Evolutionary conservation across 352 stramenopile genomes (phyloP).

Genomic region (Poterioochromonas sp.): DNA sequence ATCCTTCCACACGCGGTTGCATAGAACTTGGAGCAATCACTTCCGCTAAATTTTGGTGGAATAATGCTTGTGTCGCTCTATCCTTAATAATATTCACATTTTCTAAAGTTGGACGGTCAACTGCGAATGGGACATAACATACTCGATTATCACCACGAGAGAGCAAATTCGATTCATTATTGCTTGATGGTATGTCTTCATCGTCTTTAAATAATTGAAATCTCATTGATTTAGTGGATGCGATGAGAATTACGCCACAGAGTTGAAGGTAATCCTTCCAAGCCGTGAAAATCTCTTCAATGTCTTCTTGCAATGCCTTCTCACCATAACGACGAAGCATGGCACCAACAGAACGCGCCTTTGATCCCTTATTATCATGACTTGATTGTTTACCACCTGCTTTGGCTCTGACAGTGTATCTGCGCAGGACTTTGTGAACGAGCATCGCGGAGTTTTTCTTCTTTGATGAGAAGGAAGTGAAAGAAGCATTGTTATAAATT

Average conservation of each 20-base stretch:
- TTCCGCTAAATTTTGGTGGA: too few relatives aligned
- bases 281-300: conserved; percentile 36
- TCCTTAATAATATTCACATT: conserved; percentile 37
- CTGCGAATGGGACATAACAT: conserved; percentile 37
- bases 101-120: conserved; percentile 44
- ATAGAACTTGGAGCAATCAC: conserved; percentile 32
- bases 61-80: too few relatives aligned
- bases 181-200: conserved; percentile 29
- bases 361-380: conserved; percentile 39
- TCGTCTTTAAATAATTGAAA: conserved; percentile 37
- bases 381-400: conserved; percentile 42
- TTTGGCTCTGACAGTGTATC: conserved; percentile 46
- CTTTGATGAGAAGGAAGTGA: too few relatives aligned
- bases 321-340: conserved; percentile 43
- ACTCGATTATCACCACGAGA: conserved; percentile 34
- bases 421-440: conserved; percentile 20
- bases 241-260: conserved; percentile 39
- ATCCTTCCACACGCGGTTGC: conserved; percentile 24
- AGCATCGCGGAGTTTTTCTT: neutral
- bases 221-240: conserved; percentile 42
- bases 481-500: conserved; percentile 43
- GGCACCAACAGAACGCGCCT: conserved; percentile 41
- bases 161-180: conserved; percentile 23
- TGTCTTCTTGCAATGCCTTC: conserved; percentile 41
- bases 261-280: conserved; percentile 35